Evolutionary conservation across 1,284 basidiomycete species (phyloP).

Genomic region (Ganoderma meredithae): DNA sequence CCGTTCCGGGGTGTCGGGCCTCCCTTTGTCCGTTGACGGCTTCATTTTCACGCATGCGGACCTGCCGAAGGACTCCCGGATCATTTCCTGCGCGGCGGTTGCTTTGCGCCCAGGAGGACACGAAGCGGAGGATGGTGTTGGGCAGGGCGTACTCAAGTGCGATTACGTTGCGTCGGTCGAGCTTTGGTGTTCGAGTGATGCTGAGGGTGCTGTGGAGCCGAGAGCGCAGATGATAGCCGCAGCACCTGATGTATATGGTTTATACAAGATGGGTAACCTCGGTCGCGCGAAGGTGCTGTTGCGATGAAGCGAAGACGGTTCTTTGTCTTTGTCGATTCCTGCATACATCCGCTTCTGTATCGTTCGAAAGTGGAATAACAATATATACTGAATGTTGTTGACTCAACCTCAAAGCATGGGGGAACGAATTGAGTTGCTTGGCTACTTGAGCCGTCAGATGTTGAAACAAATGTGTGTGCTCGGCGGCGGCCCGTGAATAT

Average conservation of each 20-base stretch:
- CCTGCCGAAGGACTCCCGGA: slow-evolving; percentile 7
- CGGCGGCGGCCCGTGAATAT: neutral
- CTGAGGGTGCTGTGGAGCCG: neutral
- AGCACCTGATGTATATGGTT: slow-evolving; percentile 4
- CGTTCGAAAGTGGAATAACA: neutral
- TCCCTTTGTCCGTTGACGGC: slow-evolving; percentile 5
- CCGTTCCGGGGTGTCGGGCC: slow-evolving; percentile 3
- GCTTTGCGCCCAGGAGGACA: neutral
- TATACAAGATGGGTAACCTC: slow-evolving; percentile 3
- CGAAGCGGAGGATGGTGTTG: neutral
- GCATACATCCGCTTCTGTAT: neutral
- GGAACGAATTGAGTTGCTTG: neutral
- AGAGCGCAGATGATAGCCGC: slow-evolving; percentile 4
- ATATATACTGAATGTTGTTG: neutral
- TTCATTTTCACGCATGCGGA: slow-evolving; percentile 1
- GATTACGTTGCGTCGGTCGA: slow-evolving; percentile 7
- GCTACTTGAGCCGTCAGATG: neutral
- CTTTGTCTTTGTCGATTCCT: neutral
- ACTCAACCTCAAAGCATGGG: neutral
- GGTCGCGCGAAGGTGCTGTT: slow-evolving; percentile 1
- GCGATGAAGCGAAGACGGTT: neutral
- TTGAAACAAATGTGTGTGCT: neutral
- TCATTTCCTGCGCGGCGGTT: slow-evolving; percentile 8
- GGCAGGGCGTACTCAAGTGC: neutral
- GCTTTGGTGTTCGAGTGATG: slow-evolving; percentile 10